Evolutionary conservation across 768 basidiomycete species (phyloP).

Genomic region (Kwoniella sp.): DNA sequence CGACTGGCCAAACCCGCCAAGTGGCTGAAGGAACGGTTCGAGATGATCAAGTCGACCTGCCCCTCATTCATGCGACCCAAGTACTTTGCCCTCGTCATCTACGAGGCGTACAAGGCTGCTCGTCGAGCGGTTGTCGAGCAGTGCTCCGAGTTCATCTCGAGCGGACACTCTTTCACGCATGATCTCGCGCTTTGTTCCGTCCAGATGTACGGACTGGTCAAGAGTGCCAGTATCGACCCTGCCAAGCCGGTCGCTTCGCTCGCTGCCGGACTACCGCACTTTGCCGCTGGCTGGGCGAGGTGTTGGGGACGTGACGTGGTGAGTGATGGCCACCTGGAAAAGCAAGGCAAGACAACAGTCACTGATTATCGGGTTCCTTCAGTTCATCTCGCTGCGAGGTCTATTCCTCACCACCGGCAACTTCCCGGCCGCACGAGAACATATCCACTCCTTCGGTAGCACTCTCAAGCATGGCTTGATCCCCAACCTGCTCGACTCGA

Average conservation of each 20-base stretch:
- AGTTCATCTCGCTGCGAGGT: conserved; percentile 85
- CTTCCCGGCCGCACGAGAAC: conserved; percentile 66
- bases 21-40: conserved; percentile 87
- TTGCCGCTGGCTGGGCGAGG: conserved; percentile 85
- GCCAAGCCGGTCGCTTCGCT: conserved; percentile 66
- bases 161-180: conserved; percentile 84
- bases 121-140: conserved; percentile 78
- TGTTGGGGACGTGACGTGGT: conserved; percentile 79
- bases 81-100: conserved; percentile 88
- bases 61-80: conserved; percentile 90
- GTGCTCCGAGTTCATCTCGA: conserved; percentile 75
- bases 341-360: background rate
- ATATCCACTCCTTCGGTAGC: conserved; percentile 88
- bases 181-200: conserved; percentile 68
- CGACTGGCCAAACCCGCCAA: conserved; percentile 64
- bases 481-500: conserved; percentile 89
- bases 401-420: conserved; percentile 85
- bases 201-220: conserved; percentile 83
- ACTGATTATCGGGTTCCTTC: background rate
- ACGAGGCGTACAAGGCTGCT: conserved; percentile 87
- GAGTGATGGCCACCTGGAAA: too few relatives aligned
- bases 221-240: conserved; percentile 78
- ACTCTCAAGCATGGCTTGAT: conserved; percentile 93
- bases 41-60: conserved; percentile 65
- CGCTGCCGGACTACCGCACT: conserved; percentile 93